phyloP scores from a whole-genome alignment of 2,329 filamentous ascomycete genomes.

The Fonsecaea pugnacius region DNA sequence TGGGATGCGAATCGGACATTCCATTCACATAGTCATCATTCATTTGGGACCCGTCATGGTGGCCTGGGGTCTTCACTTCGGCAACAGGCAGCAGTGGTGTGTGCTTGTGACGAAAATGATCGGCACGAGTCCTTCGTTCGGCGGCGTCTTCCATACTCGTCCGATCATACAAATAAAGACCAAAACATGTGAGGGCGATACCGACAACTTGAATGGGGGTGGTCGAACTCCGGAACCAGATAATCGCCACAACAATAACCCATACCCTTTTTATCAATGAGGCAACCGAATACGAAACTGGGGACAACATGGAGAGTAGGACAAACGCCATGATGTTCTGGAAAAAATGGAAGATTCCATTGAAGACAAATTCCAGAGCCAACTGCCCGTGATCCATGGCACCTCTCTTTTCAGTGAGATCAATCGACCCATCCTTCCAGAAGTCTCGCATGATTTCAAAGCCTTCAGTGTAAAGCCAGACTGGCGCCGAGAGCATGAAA shows the following conservation, averaged over 20 bases:
- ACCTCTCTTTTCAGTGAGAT: conserved; percentile 75
- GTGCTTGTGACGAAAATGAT: conserved; percentile 63
- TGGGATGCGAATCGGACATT: conserved; percentile 38
- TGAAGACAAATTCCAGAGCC: conserved; percentile 88
- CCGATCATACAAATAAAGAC: conserved; percentile 93
- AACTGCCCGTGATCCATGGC: conserved; percentile 67
- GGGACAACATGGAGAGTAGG: conserved; percentile 87
- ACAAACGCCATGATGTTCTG: conserved; percentile 96
- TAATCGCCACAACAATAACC: conserved; percentile 89
- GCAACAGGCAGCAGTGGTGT: conserved; percentile 70
- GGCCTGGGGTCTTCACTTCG: conserved; percentile 46
- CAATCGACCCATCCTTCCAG: conserved; percentile 77
- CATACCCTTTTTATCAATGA: conserved; percentile 97
- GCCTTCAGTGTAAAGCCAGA: conserved; percentile 93
- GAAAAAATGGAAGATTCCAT: conserved; percentile 93
- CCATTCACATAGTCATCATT: conserved; percentile 23
- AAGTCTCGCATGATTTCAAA: conserved; percentile 77
- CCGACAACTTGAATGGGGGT: conserved; percentile 81
- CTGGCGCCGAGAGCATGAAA: conserved; percentile 82
- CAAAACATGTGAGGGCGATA: conserved; percentile 85
- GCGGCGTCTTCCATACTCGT: conserved; percentile 86
- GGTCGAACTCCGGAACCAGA: conserved; percentile 94
- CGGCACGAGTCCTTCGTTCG: conserved; percentile 71
- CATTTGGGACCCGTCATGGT: conserved; percentile 13
- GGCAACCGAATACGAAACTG: conserved; percentile 95